A percentile compares a stretch with the other conserved stretches of the same genome.
These are phyloP conservation scores for Chytriomyces sp. DNA, from an alignment of 192 early-diverging fungal species.

Conservation along the genomic window DNA sequence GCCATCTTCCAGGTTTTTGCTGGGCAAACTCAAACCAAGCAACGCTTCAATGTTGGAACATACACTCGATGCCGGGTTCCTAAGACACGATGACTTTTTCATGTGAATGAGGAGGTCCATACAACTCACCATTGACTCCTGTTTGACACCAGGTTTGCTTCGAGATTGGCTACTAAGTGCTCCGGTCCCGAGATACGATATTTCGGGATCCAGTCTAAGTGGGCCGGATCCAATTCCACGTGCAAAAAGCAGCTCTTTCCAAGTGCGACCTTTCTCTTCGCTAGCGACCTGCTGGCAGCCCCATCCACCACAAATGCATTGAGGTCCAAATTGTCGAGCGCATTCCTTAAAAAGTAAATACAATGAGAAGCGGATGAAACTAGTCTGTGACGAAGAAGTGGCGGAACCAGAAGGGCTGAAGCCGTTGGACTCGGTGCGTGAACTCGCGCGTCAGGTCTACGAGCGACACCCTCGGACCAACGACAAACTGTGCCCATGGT, in stretches of 20 bases:
- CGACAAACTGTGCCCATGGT: too few species aligned
- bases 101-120: too few species aligned
- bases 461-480: too few species aligned
- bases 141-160: neutral
- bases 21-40: neutral
- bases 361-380: too few species aligned
- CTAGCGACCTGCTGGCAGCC: neutral
- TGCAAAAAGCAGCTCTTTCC: constrained; percentile 11
- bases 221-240: neutral
- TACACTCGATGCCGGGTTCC: neutral
- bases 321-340: neutral
- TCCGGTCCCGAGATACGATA: constrained; percentile 2
- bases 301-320: constrained; percentile 14
- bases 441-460: too few species aligned
- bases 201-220: neutral
- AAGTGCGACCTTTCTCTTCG: constrained; percentile 6
- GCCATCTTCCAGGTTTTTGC: neutral
- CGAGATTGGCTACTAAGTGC: neutral
- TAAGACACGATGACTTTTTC: neutral
- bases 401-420: too few species aligned
- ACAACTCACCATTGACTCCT: neutral
- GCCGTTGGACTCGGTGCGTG: too few species aligned
- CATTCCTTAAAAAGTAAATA: too few species aligned
- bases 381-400: too few species aligned
- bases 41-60: neutral